A percentile compares a stretch with the other conserved stretches of the same genome.
These are phyloP conservation scores for Peronosclerospora sorghi DNA, from an alignment of 352 stramenopile genomes.

Conservation along the genomic window DNA sequence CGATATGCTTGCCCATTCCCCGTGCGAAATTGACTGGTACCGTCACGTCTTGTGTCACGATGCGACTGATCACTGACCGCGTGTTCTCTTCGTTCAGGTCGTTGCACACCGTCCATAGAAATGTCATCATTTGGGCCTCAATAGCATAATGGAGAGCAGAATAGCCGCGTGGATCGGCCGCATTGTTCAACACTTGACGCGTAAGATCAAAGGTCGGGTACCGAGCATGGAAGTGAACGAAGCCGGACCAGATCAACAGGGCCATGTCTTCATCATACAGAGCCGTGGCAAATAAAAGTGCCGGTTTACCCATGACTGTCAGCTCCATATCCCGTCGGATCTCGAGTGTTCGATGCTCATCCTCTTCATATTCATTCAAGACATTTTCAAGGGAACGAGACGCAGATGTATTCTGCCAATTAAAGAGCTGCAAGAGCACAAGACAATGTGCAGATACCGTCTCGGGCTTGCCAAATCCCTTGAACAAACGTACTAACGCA, in stretches of 20 bases:
- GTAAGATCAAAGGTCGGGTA: slow-evolving; percentile 33
- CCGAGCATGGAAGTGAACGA: slow-evolving; percentile 31
- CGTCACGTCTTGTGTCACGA: slow-evolving; percentile 55
- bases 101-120: slow-evolving; percentile 26
- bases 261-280: slow-evolving; percentile 81
- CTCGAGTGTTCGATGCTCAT: slow-evolving; percentile 1
- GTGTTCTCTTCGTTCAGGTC: slow-evolving; percentile 12
- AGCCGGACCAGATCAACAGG: slow-evolving; percentile 43
- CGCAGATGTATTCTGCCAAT: slow-evolving; percentile 30
- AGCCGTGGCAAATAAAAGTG: slow-evolving; percentile 66
- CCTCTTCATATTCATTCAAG: slow-evolving; percentile 20
- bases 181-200: slow-evolving; percentile 64
- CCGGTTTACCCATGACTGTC: slow-evolving; percentile 64
- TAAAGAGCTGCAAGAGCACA: slow-evolving; percentile 34
- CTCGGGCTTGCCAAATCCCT: slow-evolving; percentile 7
- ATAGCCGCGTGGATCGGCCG: slow-evolving; percentile 51
- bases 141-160: slow-evolving; percentile 64
- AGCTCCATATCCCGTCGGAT: slow-evolving; percentile 28
- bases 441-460: slow-evolving; percentile 7
- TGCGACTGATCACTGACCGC: slow-evolving; percentile 7
- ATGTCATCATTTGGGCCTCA: slow-evolving; percentile 54
- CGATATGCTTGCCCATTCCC: slow-evolving; percentile 57
- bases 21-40: slow-evolving; percentile 49
- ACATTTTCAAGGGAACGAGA: slow-evolving; percentile 20
- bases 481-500: slow-evolving; percentile 42